Base-by-base conservation (phyloP, 2,329 filamentous ascomycete genomes). In the Talaromyces sp. region DNA sequence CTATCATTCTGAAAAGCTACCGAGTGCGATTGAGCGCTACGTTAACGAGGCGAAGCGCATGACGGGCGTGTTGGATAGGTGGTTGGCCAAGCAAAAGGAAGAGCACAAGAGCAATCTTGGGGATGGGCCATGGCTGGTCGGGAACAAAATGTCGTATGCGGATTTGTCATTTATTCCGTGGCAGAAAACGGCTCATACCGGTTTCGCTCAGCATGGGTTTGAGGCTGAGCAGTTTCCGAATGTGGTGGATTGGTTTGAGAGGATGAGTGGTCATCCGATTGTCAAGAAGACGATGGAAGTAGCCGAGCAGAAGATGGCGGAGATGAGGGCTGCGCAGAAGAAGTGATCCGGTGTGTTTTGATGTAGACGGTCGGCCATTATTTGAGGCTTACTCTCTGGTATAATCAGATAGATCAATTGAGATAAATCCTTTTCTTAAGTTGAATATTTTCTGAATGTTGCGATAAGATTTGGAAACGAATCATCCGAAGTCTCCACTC, bases 101-200 rank as follows among this genome's bases (percentile, higher is more conserved):
- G 55, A 31, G n/a, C 31, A 24, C 38, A 48, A 17, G 2, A 26
- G n/a, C 43, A 17, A 50, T 14, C 11, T 29, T 19, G 29, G 29
- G 2, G 58, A 57, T 17, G 59, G 59, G 1, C 59, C 59, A 19
- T 80, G 69, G 59, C 70, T 81, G 4, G 60, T 61, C 3, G 60
- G 51, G 3, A 58, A 58, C 17, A 58, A 54, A 27, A 26, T 58
- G 46, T 58, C 60, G 21, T 58, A 43, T 19, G 60, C 56, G n/a
- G 60, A 61, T 10, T 12, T 61, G 10, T 43, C 51, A 2, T 61
- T 61, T 38, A 58, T 61, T 46, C 46, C 56, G 2, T 61, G 60
- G 60, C 62, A 63, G 26, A 35, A 27, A 21, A 35, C 41, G 3
- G 54, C 54, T 2, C 21, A 3, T 14, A n/a, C 12, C 12, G 14